These are phyloP conservation scores for Hemisphaericaspora xylanilytica DNA, from an alignment of 1,139 yeast genomes.

Conservation along the genomic window DNA sequence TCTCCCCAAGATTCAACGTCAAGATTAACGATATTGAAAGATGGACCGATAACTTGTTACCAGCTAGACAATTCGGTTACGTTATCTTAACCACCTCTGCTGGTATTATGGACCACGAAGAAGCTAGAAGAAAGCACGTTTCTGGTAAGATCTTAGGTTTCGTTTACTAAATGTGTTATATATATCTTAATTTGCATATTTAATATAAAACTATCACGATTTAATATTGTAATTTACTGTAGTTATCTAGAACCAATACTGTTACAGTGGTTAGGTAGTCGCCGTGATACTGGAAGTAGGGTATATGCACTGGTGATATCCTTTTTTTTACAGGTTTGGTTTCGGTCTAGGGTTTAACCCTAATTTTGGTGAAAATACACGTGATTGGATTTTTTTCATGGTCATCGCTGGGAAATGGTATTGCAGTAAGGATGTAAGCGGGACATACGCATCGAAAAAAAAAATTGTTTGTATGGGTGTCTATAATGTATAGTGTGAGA, in stretches of 20 bases:
- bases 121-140: slow-evolving; percentile 99
- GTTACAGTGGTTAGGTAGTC: no score
- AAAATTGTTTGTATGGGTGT: no score
- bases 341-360: slow-evolving; percentile 7
- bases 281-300: not conserved
- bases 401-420: not conserved
- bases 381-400: slow-evolving; percentile 6
- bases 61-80: slow-evolving; percentile 98
- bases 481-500: no score
- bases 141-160: slow-evolving; percentile 97
- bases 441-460: no score
- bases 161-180: slow-evolving; percentile 62
- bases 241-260: no score
- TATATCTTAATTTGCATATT: slow-evolving; percentile 8
- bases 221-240: not conserved
- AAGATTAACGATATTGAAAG: slow-evolving; percentile 91
- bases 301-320: no score
- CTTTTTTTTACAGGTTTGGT: not conserved
- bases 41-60: slow-evolving; percentile 97
- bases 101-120: slow-evolving; percentile 99
- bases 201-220: slow-evolving; percentile 6
- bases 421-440: slow-evolving; percentile 7
- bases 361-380: slow-evolving; percentile 1
- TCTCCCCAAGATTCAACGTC: slow-evolving; percentile 97
- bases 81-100: slow-evolving; percentile 98